Percentiles rank a stretch among this genome's conserved stretches.
Evolutionary conservation across 768 basidiomycete genomes (phyloP).

Genomic region (Pilatotrama ljubarskyi): DNA sequence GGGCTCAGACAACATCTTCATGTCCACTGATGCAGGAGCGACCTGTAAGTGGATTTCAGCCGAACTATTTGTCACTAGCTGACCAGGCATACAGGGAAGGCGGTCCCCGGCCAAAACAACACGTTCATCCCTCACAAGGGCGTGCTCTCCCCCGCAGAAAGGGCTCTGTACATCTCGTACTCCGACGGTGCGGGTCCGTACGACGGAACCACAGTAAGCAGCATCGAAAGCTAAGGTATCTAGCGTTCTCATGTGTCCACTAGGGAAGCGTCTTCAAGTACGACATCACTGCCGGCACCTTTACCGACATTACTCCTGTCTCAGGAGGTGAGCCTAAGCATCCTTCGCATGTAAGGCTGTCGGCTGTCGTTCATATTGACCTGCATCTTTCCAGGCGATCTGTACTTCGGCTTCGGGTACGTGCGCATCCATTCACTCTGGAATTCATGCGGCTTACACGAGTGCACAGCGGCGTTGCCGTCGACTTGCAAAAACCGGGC

Average conservation of each 20-base stretch:
- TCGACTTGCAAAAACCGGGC: conserved; percentile 60
- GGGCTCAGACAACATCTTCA: conserved; percentile 55
- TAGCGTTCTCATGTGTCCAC: background rate
- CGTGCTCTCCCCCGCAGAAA: conserved; percentile 57
- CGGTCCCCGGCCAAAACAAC: conserved; percentile 57
- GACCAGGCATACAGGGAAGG: conserved; percentile 43
- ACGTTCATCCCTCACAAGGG: conserved; percentile 67
- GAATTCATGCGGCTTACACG: background rate
- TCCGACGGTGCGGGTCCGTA: conserved; percentile 64
- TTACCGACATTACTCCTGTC: conserved; percentile 66
- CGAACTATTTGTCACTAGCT: background rate
- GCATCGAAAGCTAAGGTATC: background rate
- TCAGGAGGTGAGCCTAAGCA: conserved; percentile 37
- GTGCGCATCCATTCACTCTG: background rate
- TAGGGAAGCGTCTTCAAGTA: conserved; percentile 38
- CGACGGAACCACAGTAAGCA: conserved; percentile 45
- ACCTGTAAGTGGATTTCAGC: conserved; percentile 46
- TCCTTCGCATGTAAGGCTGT: background rate
- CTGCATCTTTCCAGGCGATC: conserved; percentile 33
- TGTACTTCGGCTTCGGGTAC: conserved; percentile 60
- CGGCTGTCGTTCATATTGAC: too few species aligned
- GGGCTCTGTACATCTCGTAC: conserved; percentile 59
- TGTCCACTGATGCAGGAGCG: conserved; percentile 54
- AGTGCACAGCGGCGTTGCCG: conserved; percentile 44
- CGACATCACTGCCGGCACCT: conserved; percentile 51